These are phyloP conservation scores for Coniochaeta pulveracea DNA, from an alignment of 2,329 filamentous ascomycete species.

Conservation along the genomic window DNA sequence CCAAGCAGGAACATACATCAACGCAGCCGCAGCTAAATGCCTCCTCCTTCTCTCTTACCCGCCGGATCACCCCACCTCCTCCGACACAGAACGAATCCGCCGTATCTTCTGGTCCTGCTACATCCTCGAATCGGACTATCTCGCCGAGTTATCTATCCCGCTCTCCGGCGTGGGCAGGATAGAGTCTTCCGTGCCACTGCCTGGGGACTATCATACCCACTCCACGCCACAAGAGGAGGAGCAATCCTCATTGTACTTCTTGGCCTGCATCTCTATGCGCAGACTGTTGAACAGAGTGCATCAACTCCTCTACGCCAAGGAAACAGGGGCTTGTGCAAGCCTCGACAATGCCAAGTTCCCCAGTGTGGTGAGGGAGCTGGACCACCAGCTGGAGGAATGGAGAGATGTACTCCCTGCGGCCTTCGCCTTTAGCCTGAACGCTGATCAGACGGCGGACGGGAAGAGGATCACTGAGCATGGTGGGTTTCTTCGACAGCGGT, in stretches of 20 bases:
- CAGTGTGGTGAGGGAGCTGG: constrained; percentile 32
- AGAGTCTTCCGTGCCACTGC: constrained; percentile 36
- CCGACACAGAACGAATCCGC: constrained; percentile 34
- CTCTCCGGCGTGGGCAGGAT: constrained; percentile 38
- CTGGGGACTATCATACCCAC: constrained; percentile 34
- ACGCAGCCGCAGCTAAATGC: constrained; percentile 35
- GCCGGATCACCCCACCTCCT: constrained; percentile 17
- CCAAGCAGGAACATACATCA: constrained; percentile 41
- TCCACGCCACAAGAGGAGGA: constrained; percentile 25
- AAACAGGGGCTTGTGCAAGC: constrained; percentile 24
- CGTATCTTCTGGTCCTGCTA: constrained; percentile 45
- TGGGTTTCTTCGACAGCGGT: constrained; percentile 36
- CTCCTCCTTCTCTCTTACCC: constrained; percentile 34
- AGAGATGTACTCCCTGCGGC: constrained; percentile 30
- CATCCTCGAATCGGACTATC: constrained; percentile 42
- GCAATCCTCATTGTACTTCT: constrained; percentile 37
- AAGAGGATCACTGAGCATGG: constrained; percentile 26
- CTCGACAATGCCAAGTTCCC: constrained; percentile 33
- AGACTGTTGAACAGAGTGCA: constrained; percentile 35
- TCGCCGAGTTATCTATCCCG: constrained; percentile 39
- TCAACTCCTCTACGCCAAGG: constrained; percentile 34
- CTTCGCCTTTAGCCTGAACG: constrained; percentile 27
- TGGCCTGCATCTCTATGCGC: constrained; percentile 40
- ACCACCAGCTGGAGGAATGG: constrained; percentile 38
- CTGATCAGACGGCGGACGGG: constrained; percentile 9